Base-by-base conservation (phyloP, 2,329 filamentous ascomycete genomes). In the Ambrosiella xylebori region DNA sequence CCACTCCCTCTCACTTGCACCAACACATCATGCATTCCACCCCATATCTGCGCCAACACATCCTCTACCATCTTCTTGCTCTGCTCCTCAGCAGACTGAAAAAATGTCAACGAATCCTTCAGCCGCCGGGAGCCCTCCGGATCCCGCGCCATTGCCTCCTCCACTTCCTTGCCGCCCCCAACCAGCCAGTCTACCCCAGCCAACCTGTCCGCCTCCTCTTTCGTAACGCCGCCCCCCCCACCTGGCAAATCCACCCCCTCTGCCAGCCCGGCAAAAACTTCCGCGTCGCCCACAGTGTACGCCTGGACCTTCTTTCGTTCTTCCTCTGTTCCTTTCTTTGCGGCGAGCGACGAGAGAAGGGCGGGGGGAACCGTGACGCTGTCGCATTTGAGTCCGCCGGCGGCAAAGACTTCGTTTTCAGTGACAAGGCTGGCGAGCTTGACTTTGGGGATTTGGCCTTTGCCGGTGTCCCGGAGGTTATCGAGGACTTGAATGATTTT, bases 401-500 rank as follows among this genome's bases (percentile, higher is more conserved):
- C 68, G 5, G 73, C 73, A 70, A 74, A 72, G 49, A 68, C 71
- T 62, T 76, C 73, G 15, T 71, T 66, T 3, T 67, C 61, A 0
- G 70, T 68, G 62, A 75, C 66, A 61, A 74, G 73, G 63, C 71
- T 73, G 2, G 73, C 73, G 47, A 72, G 71, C 64, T 75, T 76
- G 12, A 76, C 62, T 9, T 74, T 65, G 1, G 75, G 74, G 64
- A 77, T 36, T 35, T 12, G 6, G 3, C 19, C 9, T 11, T 12
- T n/a, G 15, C 17, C 19, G 7, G 17, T 11, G 5, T 36, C 19
- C 3, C 47, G 17, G 47, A 47, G 44, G n/a, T 6, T 7, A 69
- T n/a, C 74, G 65, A 75, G 77, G 0, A 69, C 72, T 60, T 76
- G 71, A 13, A 75, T 65, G 49, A 77, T 77, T 61, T 76, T 73